Percentiles rank a stretch among this genome's conserved stretches.
phyloP scores from a whole-genome alignment of 441 rosid species.

The Aleurites moluccanus region DNA sequence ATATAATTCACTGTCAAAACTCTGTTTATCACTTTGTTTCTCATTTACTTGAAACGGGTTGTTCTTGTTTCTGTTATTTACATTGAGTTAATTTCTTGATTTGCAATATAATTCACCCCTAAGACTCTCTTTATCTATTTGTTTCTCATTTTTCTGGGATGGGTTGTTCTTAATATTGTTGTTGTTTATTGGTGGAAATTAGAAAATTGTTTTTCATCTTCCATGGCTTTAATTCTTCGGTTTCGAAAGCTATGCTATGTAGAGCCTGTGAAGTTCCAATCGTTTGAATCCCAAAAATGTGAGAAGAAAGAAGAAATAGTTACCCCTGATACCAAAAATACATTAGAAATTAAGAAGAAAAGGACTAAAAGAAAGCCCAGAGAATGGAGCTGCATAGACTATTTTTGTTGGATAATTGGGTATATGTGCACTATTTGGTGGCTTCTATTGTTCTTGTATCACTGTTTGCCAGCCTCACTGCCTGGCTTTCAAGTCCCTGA shows the following conservation, averaged over 20 bases:
- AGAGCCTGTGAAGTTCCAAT: slow-evolving; percentile 31
- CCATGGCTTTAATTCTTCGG: slow-evolving; percentile 46
- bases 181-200: slow-evolving; percentile 20
- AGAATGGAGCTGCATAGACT: slow-evolving; percentile 47
- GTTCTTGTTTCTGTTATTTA: background rate
- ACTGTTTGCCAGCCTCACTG: slow-evolving; percentile 45
- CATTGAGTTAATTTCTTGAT: background rate
- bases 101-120: background rate
- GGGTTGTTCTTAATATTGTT: slow-evolving; percentile 22
- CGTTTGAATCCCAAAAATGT: slow-evolving; percentile 27
- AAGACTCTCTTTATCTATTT: background rate
- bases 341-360: slow-evolving; percentile 22
- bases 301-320: slow-evolving; percentile 29
- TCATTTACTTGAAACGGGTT: background rate
- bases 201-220: background rate
- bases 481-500: slow-evolving; percentile 48
- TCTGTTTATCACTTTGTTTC: background rate
- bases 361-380: slow-evolving; percentile 17
- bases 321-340: slow-evolving; percentile 13
- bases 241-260: slow-evolving; percentile 44
- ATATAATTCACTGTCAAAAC: background rate
- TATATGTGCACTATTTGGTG: slow-evolving; percentile 57
- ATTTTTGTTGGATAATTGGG: slow-evolving; percentile 57
- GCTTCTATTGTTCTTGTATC: slow-evolving; percentile 50
- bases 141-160: background rate